A percentile compares a stretch with the other conserved stretches of the same genome.
Conservation (phyloP, 1,284 basidiomycete genomes). For the Exobasidium cylindrosporum region DNA sequence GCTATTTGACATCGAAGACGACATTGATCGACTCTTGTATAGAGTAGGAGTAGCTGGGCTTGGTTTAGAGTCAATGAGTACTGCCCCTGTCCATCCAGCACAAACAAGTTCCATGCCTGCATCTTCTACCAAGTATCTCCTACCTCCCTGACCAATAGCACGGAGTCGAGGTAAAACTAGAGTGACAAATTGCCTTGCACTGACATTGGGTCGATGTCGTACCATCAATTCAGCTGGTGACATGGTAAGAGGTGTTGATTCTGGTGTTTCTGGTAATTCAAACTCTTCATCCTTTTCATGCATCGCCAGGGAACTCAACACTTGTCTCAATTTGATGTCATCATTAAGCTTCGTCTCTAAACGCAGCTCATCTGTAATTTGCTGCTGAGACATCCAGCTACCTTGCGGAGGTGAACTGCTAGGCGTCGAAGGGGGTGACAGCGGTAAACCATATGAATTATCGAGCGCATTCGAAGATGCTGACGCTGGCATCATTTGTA, state of each 20-base stretch:
- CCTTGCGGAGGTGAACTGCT: not conserved
- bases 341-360: not conserved
- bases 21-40: not conserved
- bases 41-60: not conserved
- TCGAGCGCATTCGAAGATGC: not conserved
- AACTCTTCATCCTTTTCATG: not conserved
- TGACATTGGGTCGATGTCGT: not conserved
- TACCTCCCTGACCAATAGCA: not conserved
- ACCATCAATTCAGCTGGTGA: constrained; percentile 2
- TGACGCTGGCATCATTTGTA: not conserved
- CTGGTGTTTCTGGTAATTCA: constrained; percentile 1
- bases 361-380: too few species aligned
- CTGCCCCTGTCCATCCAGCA: constrained; percentile 2
- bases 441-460: not conserved
- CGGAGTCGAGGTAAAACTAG: not conserved
- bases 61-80: constrained; percentile 9
- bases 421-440: constrained; percentile 7
- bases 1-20: not conserved
- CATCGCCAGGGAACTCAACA: not conserved
- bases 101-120: constrained; percentile 11
- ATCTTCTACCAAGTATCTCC: constrained; percentile 7
- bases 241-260: constrained; percentile 1
- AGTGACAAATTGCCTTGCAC: not conserved
- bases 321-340: not conserved
- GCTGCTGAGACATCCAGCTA: not conserved